These are phyloP conservation scores for Saccharum officinarum DNA, from an alignment of 176 grass and related monocot genomes.

Conservation along the genomic window DNA sequence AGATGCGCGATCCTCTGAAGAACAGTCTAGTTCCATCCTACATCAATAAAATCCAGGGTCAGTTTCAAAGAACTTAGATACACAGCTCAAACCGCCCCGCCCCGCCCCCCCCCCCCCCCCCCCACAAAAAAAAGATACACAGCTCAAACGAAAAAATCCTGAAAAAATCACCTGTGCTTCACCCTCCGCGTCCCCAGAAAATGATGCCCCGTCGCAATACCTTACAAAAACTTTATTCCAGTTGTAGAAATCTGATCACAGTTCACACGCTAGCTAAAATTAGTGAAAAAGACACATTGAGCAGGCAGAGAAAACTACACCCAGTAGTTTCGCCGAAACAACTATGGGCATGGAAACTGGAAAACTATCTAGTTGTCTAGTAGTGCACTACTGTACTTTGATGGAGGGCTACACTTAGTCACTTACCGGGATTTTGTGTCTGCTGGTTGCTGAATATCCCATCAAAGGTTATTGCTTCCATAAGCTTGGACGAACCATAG, in stretches of 20 bases:
- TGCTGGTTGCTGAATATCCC: conserved; percentile 63
- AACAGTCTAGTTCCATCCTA: conserved; percentile 60
- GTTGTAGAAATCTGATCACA: conserved; percentile 66
- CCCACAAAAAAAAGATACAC: not conserved
- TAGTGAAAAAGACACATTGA: not conserved
- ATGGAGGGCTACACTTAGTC: not conserved
- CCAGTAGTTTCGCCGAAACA: not conserved
- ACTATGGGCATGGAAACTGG: not conserved
- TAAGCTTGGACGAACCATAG: conserved; percentile 54
- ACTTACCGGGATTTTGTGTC: conserved; percentile 54
- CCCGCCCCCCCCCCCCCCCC: too few relatives aligned
- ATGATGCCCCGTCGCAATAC: conserved; percentile 86
- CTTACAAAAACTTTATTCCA: conserved; percentile 81
- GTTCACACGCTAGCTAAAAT: not conserved
- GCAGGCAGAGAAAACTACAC: not conserved
- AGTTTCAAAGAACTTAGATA: not conserved
- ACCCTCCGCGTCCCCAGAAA: conserved; percentile 61
- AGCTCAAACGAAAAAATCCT: not conserved
- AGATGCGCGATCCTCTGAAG: conserved; percentile 76
- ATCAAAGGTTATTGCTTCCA: conserved; percentile 42
- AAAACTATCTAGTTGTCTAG: not conserved
- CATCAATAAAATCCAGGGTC: not conserved
- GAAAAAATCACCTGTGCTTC: conserved; percentile 35
- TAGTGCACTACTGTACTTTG: too few relatives aligned
- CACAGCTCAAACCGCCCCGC: too few relatives aligned